Percentiles rank a stretch among this genome's conserved stretches.
phyloP scores from a whole-genome alignment of 805 yeast species.

The Cyberlindnera saturnus region DNA sequence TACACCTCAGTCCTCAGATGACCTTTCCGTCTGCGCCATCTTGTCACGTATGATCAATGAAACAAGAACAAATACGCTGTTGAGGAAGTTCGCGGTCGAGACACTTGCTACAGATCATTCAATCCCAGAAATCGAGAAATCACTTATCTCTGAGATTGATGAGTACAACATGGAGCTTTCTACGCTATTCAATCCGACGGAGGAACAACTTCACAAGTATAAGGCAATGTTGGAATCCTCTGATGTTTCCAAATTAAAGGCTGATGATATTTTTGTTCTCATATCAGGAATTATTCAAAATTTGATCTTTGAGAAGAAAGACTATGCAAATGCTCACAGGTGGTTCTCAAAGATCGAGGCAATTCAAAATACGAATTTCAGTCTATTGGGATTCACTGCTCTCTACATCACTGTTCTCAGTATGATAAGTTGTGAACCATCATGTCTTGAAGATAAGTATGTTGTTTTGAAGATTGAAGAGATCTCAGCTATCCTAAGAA shows the following conservation, averaged over 20 bases:
- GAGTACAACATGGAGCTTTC: conserved; percentile 19
- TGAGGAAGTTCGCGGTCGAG: conserved; percentile 19
- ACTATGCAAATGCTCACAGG: conserved; percentile 17
- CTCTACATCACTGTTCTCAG: conserved; percentile 21
- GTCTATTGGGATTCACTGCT: conserved; percentile 27
- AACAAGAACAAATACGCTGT: conserved; percentile 17
- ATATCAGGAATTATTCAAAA: conserved; percentile 25
- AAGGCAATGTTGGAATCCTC: conserved; percentile 16
- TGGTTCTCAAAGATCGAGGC: conserved; percentile 19
- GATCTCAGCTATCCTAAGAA: conserved; percentile 26
- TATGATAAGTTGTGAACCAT: conserved; percentile 14
- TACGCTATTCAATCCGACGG: conserved; percentile 26
- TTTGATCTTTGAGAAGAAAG: conserved; percentile 19
- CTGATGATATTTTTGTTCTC: conserved; percentile 22
- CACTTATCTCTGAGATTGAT: conserved; percentile 10
- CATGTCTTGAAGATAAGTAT: conserved; percentile 12
- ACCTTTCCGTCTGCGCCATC: conserved; percentile 12
- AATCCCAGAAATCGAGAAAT: conserved; percentile 12
- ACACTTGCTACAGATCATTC: conserved; percentile 19
- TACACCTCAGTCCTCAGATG: not conserved
- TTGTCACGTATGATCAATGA: conserved; percentile 18
- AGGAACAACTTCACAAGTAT: conserved; percentile 18
- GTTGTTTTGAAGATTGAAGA: conserved; percentile 24
- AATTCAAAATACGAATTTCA: conserved; percentile 8
- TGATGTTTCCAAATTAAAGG: conserved; percentile 13